phyloP scores from a whole-genome alignment of 306 rosid genomes.

The Malus asiatica region DNA sequence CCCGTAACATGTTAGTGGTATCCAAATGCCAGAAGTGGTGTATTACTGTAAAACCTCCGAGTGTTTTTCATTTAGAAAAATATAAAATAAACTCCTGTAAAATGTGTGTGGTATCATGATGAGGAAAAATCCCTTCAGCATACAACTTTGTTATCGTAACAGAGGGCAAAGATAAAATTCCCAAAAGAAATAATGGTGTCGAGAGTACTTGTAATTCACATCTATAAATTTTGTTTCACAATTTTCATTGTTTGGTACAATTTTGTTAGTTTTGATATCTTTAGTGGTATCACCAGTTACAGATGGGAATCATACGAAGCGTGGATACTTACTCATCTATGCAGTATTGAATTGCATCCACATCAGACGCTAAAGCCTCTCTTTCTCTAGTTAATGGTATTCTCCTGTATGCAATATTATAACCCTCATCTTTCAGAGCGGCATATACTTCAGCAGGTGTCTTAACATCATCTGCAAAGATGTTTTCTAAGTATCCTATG shows the following conservation, averaged over 20 bases:
- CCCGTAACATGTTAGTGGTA: not conserved
- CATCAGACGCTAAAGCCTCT: constrained; percentile 70
- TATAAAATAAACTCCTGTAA: not conserved
- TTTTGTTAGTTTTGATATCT: not conserved
- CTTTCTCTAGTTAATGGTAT: constrained; percentile 78
- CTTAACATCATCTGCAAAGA: constrained; percentile 65
- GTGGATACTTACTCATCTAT: constrained; percentile 55
- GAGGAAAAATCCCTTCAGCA: not conserved
- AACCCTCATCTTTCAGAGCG: constrained; percentile 52
- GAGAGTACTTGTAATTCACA: not conserved
- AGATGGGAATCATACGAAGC: not conserved
- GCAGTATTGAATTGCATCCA: constrained; percentile 75
- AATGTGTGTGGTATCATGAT: not conserved
- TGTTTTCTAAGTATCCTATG: constrained; percentile 79
- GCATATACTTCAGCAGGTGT: constrained; percentile 83
- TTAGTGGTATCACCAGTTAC: not conserved
- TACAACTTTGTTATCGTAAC: not conserved
- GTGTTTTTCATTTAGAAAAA: not conserved
- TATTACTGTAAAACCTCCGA: not conserved
- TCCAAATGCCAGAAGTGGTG: not conserved
- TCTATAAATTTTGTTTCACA: not conserved
- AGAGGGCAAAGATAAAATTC: not conserved
- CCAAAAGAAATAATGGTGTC: not conserved
- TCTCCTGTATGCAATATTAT: constrained; percentile 54
- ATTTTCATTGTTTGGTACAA: not conserved